phyloP scores from a whole-genome alignment of 176 grass and related monocot genomes.

The sorghum (Sorghum bicolor) region DNA sequence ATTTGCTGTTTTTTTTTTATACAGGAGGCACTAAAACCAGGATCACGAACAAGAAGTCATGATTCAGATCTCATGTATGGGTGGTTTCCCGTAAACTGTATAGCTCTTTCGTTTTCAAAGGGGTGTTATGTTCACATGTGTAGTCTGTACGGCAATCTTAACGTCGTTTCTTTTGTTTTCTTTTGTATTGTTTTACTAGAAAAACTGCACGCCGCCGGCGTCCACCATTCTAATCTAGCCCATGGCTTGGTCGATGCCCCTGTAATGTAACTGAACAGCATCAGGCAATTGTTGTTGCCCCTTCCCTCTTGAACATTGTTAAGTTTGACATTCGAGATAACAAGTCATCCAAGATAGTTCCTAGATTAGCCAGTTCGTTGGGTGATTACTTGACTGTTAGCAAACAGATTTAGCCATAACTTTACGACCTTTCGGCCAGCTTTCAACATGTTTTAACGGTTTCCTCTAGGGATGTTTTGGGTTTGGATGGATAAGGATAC shows the following conservation, averaged over 20 bases:
- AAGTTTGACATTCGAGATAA: background rate
- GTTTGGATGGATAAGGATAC: background rate
- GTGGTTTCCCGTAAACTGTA: slow-evolving; percentile 38
- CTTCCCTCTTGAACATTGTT: background rate
- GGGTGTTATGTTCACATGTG: slow-evolving; percentile 16
- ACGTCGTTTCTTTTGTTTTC: slow-evolving; percentile 20
- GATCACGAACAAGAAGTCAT: slow-evolving; percentile 53
- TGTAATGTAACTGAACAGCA: background rate
- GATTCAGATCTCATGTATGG: slow-evolving; percentile 28
- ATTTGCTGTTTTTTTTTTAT: background rate
- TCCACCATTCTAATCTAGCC: background rate
- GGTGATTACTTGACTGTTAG: background rate
- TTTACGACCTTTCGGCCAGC: background rate
- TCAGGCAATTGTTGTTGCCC: background rate
- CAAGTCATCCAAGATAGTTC: background rate
- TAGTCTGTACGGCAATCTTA: background rate
- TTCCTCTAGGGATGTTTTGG: background rate
- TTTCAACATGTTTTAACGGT: background rate
- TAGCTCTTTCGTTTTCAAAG: background rate
- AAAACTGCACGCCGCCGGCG: background rate
- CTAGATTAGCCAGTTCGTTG: background rate
- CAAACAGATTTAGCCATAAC: background rate
- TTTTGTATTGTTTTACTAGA: background rate
- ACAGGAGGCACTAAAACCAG: slow-evolving; percentile 72
- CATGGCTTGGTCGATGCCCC: background rate